Conservation (phyloP, 192 early-diverging fungal genomes). For the Geranomyces michiganensis region DNA sequence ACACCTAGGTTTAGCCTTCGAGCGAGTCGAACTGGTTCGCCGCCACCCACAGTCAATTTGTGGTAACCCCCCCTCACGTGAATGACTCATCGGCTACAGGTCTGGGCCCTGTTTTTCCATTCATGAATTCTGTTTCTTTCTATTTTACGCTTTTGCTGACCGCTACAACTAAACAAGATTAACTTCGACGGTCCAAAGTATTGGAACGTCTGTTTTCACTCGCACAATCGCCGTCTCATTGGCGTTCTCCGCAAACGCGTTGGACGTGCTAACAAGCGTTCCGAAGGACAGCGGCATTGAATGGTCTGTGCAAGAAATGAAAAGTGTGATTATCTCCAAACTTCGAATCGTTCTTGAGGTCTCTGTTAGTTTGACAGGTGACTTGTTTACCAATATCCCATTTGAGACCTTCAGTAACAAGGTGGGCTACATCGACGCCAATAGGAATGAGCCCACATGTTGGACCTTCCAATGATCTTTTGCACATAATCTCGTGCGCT, state of each 20-base stretch:
- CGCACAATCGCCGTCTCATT: slow-evolving; percentile 48
- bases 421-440: slow-evolving; percentile 58
- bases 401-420: slow-evolving; percentile 76
- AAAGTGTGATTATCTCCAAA: no score
- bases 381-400: slow-evolving; percentile 77
- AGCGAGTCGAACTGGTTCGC: no score
- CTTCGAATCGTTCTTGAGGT: no score
- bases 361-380: no score
- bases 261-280: slow-evolving; percentile 84
- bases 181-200: slow-evolving; percentile 84
- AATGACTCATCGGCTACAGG: no score
- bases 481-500: slow-evolving; percentile 66
- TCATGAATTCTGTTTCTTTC: no score
- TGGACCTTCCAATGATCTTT: slow-evolving; percentile 71
- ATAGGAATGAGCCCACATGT: slow-evolving; percentile 89
- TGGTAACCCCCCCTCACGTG: no score
- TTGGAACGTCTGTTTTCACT: slow-evolving; percentile 69
- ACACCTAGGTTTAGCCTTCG: no score
- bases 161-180: slow-evolving; percentile 20
- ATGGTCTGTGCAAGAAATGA: slow-evolving; percentile 28
- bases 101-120: no score
- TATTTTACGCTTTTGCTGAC: background rate
- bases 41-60: no score
- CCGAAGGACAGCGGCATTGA: slow-evolving; percentile 64
- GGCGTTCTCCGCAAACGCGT: slow-evolving; percentile 57